Conservation (phyloP, 805 yeast genomes). For the Zygoascus biomembranicola region DNA sequence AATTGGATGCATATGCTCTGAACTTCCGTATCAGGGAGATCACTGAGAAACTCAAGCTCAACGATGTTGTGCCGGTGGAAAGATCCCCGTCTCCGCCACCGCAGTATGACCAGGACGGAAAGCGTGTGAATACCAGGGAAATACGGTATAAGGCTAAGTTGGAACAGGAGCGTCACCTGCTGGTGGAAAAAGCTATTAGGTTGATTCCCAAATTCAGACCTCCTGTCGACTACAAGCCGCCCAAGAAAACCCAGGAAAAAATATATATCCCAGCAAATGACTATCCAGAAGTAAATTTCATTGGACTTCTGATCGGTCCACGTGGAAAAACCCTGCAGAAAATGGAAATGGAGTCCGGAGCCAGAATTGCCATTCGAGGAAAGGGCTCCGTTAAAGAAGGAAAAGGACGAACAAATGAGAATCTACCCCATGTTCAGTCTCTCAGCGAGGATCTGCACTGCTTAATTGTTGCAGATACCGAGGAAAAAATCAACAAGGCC, state of each 20-base stretch:
- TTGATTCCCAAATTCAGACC: constrained; percentile 70
- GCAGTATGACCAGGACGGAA: constrained; percentile 72
- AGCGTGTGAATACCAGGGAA: constrained; percentile 79
- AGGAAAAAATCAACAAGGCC: constrained; percentile 68
- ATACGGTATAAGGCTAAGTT: constrained; percentile 49
- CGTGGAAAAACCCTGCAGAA: constrained; percentile 84
- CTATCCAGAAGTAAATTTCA: constrained; percentile 86
- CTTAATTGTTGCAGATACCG: constrained; percentile 73
- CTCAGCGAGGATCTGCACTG: constrained; percentile 85
- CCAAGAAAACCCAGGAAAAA: constrained; percentile 70
- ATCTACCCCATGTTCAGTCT: constrained; percentile 39
- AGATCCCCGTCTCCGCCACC: constrained; percentile 84
- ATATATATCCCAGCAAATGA: constrained; percentile 76
- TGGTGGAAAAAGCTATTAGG: constrained; percentile 68
- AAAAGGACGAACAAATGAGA: constrained; percentile 39
- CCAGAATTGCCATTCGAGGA: constrained; percentile 85
- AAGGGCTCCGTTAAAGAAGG: constrained; percentile 96
- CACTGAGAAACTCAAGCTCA: constrained; percentile 46
- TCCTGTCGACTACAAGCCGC: constrained; percentile 67
- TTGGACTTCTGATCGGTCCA: constrained; percentile 88
- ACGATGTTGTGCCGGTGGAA: constrained; percentile 42
- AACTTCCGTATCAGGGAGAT: constrained; percentile 75
- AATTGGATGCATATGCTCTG: constrained; percentile 59
- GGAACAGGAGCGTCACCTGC: constrained; percentile 70
- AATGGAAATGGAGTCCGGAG: constrained; percentile 79